Evolutionary conservation across 208 protist genomes (phyloP).

Genomic region (Leishmania tarentolae): DNA sequence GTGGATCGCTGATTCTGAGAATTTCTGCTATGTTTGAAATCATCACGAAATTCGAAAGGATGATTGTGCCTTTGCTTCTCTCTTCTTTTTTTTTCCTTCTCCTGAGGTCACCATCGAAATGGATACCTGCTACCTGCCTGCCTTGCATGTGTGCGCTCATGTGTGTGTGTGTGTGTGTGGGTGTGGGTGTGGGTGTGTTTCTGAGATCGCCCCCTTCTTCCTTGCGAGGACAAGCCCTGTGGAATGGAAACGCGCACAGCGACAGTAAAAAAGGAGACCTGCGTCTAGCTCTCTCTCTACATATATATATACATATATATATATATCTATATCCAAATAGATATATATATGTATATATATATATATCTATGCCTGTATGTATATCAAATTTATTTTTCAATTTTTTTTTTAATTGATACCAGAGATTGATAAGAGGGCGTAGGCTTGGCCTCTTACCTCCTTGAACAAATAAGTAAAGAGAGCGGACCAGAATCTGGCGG

Average conservation of each 20-base stretch:
- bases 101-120: background rate
- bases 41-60: background rate
- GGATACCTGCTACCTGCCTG: background rate
- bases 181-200: background rate
- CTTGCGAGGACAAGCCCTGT: background rate
- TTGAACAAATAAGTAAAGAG: background rate
- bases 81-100: conserved; percentile 14
- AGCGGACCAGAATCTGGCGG: background rate
- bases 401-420: background rate
- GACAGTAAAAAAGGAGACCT: background rate
- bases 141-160: background rate
- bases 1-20: background rate
- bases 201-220: background rate
- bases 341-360: background rate
- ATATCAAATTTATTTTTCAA: background rate
- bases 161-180: background rate
- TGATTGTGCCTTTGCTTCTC: background rate
- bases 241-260: background rate
- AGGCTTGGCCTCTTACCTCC: background rate
- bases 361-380: background rate
- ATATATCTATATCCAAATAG: too few relatives aligned
- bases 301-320: background rate
- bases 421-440: background rate
- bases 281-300: too few relatives aligned
- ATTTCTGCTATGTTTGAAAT: background rate